Percentiles rank a stretch among this genome's conserved stretches.
Conservation (phyloP, 2,329 filamentous ascomycete genomes). For the Exophiala viscosa region DNA sequence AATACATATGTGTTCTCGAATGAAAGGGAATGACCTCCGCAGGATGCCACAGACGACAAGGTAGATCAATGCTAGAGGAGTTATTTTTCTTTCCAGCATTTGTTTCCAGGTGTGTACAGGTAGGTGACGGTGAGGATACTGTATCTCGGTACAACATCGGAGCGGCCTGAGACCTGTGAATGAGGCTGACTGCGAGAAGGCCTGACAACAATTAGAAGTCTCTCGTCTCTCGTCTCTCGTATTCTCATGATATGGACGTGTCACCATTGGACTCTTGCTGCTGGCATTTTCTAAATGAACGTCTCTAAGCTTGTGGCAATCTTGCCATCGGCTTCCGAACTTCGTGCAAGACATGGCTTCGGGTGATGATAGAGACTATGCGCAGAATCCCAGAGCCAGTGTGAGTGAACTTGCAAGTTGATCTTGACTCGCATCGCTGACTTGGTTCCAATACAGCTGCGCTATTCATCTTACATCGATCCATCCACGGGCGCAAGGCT, state of each 20-base stretch:
- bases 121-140: no score
- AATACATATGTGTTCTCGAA: no score
- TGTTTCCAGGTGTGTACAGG: no score
- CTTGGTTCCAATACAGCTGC: constrained; percentile 51
- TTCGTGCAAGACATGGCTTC: constrained; percentile 2
- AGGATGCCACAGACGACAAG: no score
- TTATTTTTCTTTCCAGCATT: no score
- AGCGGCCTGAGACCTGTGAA: no score
- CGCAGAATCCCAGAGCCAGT: constrained; percentile 20
- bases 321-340: constrained; percentile 1
- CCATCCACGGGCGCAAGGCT: constrained; percentile 82
- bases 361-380: neutral
- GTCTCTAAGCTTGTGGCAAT: neutral
- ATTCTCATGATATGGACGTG: neutral
- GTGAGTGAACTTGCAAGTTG: constrained; percentile 1
- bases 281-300: neutral
- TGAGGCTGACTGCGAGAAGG: no score
- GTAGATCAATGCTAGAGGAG: no score
- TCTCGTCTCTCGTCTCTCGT: no score
- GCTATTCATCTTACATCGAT: constrained; percentile 81
- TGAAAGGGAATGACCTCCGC: no score
- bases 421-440: neutral
- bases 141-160: no score
- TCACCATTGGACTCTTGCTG: neutral
- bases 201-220: no score